phyloP scores from a whole-genome alignment of 345 rosid species.

The Atalantia buxifolia region DNA sequence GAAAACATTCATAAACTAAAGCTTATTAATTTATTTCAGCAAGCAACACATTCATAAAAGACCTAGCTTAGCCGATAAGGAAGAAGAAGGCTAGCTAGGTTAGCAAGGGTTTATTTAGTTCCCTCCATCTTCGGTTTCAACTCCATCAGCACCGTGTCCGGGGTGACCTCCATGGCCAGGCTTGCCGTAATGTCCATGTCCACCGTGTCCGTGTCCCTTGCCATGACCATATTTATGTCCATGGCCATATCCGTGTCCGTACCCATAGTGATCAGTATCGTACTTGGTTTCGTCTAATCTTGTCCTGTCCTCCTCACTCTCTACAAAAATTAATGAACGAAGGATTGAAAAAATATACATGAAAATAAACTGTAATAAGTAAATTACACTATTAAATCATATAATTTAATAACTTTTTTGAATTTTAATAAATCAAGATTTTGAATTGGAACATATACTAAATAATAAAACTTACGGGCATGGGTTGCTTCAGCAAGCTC shows the following conservation, averaged over 20 bases:
- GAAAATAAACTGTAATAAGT: too few relatives aligned
- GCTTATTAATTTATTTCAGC: background rate
- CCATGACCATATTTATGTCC: background rate
- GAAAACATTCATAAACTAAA: background rate
- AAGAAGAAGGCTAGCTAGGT: too few relatives aligned
- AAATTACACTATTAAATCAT: too few relatives aligned
- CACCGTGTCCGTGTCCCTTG: background rate
- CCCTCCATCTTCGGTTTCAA: background rate
- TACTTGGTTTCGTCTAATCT: background rate
- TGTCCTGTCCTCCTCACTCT: background rate
- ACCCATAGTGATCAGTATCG: background rate
- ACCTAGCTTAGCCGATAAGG: background rate
- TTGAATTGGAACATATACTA: too few relatives aligned
- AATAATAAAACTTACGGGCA: background rate
- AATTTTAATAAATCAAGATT: too few relatives aligned
- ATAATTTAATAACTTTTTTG: too few relatives aligned
- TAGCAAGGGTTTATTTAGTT: background rate
- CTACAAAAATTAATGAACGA: background rate
- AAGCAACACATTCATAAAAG: background rate
- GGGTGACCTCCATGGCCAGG: slow-evolving; percentile 6
- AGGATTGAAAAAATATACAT: too few relatives aligned
- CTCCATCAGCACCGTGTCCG: slow-evolving; percentile 2
- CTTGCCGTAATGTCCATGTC: background rate
- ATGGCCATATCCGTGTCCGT: background rate
- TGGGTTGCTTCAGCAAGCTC: slow-evolving; percentile 16